Conservation (phyloP, 495 filamentous ascomycete species). For the Podospora pseudoanserina region DNA sequence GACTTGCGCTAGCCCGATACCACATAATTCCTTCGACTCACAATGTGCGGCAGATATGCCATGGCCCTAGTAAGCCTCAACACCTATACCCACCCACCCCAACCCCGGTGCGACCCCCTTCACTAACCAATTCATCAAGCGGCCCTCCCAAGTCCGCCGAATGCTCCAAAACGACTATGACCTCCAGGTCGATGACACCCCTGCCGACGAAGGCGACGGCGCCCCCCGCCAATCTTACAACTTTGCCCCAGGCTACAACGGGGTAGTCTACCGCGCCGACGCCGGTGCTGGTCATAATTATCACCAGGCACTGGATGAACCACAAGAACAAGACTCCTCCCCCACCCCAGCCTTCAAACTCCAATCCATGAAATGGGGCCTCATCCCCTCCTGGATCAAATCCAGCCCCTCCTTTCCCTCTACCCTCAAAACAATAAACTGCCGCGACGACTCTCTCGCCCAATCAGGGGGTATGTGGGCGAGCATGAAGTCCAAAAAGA, state of each 20-base stretch:
- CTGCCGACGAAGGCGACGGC: constrained; percentile 55
- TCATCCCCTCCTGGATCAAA: constrained; percentile 39
- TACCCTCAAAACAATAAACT: constrained; percentile 87
- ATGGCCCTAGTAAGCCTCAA: constrained; percentile 62
- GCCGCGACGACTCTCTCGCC: constrained; percentile 81
- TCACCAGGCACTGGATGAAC: constrained; percentile 20
- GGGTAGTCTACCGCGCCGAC: constrained; percentile 82
- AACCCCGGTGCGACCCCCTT: neutral
- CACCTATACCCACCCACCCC: neutral
- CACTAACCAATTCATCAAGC: constrained; percentile 34
- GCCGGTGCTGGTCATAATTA: constrained; percentile 39
- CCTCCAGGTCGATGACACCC: constrained; percentile 73
- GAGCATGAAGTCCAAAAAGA: constrained; percentile 79
- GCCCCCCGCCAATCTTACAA: constrained; percentile 81
- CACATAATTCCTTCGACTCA: neutral
- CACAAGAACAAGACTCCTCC: constrained; percentile 12
- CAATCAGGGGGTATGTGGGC: constrained; percentile 83
- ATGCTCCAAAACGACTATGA: constrained; percentile 63
- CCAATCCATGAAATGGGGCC: constrained; percentile 89
- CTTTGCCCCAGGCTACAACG: constrained; percentile 83
- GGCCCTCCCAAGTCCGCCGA: constrained; percentile 61
- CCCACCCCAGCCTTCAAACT: constrained; percentile 62
- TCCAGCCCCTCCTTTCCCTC: constrained; percentile 61
- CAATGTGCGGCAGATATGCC: constrained; percentile 87
- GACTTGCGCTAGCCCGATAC: neutral